phyloP scores from a whole-genome alignment of 2,329 filamentous ascomycete species.

The Fonsecaea monophora region DNA sequence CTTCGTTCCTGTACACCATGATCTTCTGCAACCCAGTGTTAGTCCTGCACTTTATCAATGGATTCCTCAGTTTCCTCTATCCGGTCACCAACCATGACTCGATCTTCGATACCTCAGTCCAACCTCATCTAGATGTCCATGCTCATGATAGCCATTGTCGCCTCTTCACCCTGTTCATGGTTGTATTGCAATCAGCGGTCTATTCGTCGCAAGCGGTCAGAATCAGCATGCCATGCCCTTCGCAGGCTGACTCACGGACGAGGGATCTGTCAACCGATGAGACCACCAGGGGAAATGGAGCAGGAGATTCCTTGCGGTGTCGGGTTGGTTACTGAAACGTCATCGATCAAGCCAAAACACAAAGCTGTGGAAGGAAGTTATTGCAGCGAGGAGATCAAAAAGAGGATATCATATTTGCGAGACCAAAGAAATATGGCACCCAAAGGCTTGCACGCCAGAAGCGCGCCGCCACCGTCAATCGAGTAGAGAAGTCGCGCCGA shows the following conservation, averaged over 20 bases:
- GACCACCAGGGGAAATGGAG: not conserved
- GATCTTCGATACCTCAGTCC: constrained; percentile 40
- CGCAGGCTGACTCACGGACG: not conserved
- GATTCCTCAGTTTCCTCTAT: constrained; percentile 45
- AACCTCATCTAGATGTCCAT: constrained; percentile 48
- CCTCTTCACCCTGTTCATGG: constrained; percentile 50
- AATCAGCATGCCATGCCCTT: not conserved
- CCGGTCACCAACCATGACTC: constrained; percentile 44
- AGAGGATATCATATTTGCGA: constrained; percentile 37
- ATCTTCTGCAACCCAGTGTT: constrained; percentile 51
- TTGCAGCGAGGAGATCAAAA: constrained; percentile 12
- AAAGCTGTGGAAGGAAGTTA: constrained; percentile 5
- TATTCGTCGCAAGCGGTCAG: constrained; percentile 15
- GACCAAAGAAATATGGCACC: constrained; percentile 29
- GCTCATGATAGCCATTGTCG: constrained; percentile 48
- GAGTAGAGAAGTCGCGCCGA: constrained; percentile 33
- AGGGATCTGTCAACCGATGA: not conserved
- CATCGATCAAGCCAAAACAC: not conserved
- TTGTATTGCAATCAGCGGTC: constrained; percentile 46
- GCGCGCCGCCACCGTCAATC: constrained; percentile 31
- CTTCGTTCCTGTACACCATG: constrained; percentile 45
- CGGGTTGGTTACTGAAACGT: not conserved
- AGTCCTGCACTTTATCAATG: constrained; percentile 50
- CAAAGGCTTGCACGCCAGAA: constrained; percentile 27
- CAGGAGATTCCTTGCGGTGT: not conserved